phyloP scores from a whole-genome alignment of 164 flowering plant genomes.

The Dillenia turbinata region DNA sequence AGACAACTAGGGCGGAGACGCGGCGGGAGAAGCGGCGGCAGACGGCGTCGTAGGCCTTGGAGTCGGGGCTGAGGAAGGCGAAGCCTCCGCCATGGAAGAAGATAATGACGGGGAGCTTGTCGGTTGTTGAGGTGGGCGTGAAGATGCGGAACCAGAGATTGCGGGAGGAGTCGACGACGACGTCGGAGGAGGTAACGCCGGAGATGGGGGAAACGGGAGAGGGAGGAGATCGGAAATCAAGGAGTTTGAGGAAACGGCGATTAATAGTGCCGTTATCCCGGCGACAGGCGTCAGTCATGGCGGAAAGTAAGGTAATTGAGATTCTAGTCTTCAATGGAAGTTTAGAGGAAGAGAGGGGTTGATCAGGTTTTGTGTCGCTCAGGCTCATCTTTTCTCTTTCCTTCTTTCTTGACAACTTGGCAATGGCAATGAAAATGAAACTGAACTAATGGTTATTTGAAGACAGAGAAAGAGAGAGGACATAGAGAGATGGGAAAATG shows the following conservation, averaged over 20 bases:
- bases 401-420: too few relatives aligned
- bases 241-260: constrained; percentile 28
- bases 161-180: constrained; percentile 32
- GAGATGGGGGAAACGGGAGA: constrained; percentile 12
- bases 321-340: constrained; percentile 36
- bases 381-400: too few relatives aligned
- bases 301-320: constrained; percentile 4
- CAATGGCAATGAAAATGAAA: too few relatives aligned
- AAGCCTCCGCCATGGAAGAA: constrained; percentile 68
- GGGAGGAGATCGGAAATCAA: constrained; percentile 20
- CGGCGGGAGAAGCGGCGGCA: constrained; percentile 25
- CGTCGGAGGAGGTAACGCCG: constrained; percentile 32
- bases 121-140: constrained; percentile 14
- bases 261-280: constrained; percentile 31
- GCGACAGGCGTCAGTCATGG: constrained; percentile 11
- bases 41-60: constrained; percentile 17
- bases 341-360: neutral
- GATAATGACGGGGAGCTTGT: constrained; percentile 31
- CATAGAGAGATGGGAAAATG: too few relatives aligned
- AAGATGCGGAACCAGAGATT: constrained; percentile 61
- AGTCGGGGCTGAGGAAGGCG: constrained; percentile 18
- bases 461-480: too few relatives aligned
- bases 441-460: too few relatives aligned
- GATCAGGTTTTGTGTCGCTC: neutral
- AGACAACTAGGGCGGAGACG: constrained; percentile 18